A percentile compares a stretch with the other conserved stretches of the same genome.
Conservation (phyloP, 2,329 filamentous ascomycete genomes). For the Diaporthe destruens region DNA sequence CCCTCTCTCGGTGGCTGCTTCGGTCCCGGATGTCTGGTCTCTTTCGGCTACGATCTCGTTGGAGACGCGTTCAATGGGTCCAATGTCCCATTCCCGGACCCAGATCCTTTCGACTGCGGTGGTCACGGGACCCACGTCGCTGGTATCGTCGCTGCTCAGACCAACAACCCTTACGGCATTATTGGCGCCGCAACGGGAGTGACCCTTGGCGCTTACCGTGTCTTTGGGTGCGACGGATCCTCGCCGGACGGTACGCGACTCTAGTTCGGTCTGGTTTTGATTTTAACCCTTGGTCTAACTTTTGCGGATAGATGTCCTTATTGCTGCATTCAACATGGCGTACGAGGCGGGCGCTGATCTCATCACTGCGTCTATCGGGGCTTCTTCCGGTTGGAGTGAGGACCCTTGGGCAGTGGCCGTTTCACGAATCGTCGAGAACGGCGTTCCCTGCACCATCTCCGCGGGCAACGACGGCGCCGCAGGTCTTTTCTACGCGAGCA, state of each 20-base stretch:
- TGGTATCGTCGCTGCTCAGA: conserved; percentile 72
- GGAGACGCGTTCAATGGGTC: conserved; percentile 63
- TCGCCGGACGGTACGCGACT: conserved; percentile 55
- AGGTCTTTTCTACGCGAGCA: conserved; percentile 64
- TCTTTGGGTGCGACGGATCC: conserved; percentile 67
- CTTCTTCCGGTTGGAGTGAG: conserved; percentile 64
- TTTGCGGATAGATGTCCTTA: conserved; percentile 59
- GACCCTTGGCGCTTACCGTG: conserved; percentile 67
- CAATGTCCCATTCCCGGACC: conserved; percentile 58
- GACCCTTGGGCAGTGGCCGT: conserved; percentile 64
- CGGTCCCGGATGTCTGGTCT: conserved; percentile 69
- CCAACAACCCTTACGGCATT: conserved; percentile 65
- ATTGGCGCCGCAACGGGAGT: conserved; percentile 69
- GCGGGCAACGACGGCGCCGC: conserved; percentile 63
- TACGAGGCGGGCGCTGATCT: conserved; percentile 71
- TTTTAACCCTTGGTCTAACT: neutral
- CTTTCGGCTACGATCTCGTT: conserved; percentile 68
- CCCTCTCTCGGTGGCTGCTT: conserved; percentile 75
- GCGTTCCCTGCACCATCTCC: conserved; percentile 66
- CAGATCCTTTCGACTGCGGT: conserved; percentile 66
- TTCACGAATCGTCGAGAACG: conserved; percentile 64
- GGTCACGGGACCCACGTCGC: conserved; percentile 74
- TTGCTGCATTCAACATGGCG: conserved; percentile 70
- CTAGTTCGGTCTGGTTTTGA: neutral
- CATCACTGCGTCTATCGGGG: conserved; percentile 68